phyloP scores from a whole-genome alignment of 192 early-diverging fungal species.

The Mortierella hygrophila region DNA sequence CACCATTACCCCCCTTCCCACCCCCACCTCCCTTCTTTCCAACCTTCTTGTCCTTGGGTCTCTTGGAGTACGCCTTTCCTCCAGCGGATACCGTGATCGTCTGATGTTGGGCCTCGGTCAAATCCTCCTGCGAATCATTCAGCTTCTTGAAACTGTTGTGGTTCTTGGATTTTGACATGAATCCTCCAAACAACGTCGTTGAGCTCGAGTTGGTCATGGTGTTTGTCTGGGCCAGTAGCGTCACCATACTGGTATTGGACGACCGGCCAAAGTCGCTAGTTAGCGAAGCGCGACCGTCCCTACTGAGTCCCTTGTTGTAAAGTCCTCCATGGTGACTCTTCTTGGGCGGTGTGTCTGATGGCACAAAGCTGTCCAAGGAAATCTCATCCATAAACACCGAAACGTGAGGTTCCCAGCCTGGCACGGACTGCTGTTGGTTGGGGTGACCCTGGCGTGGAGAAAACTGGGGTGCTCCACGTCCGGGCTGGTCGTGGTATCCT shows the following conservation, averaged over 20 bases:
- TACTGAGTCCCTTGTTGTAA: neutral
- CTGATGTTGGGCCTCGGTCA: neutral
- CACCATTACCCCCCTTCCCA: neutral
- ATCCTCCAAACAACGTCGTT: slow-evolving; percentile 33
- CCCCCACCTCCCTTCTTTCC: slow-evolving; percentile 15
- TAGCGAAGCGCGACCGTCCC: slow-evolving; percentile 11
- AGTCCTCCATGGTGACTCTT: neutral
- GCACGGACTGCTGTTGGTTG: neutral
- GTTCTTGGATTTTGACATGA: slow-evolving; percentile 19
- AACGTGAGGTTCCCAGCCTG: slow-evolving; percentile 20
- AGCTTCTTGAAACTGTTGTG: neutral
- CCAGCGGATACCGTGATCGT: neutral
- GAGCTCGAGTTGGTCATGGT: slow-evolving; percentile 24
- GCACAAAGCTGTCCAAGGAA: slow-evolving; percentile 27
- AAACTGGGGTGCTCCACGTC: neutral
- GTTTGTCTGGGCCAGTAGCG: slow-evolving; percentile 32
- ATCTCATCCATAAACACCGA: slow-evolving; percentile 44
- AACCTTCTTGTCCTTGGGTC: slow-evolving; percentile 25
- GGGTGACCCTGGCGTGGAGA: neutral
- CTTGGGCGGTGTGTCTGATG: slow-evolving; percentile 10
- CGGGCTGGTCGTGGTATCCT: neutral
- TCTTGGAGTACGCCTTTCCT: slow-evolving; percentile 22
- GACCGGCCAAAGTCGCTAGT: slow-evolving; percentile 11
- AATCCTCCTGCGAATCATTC: neutral
- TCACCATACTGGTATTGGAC: slow-evolving; percentile 33